Percentiles rank a stretch among this genome's conserved stretches.
Evolutionary conservation across 768 basidiomycete species (phyloP).

Genomic region (Strobilomyces confusus): DNA sequence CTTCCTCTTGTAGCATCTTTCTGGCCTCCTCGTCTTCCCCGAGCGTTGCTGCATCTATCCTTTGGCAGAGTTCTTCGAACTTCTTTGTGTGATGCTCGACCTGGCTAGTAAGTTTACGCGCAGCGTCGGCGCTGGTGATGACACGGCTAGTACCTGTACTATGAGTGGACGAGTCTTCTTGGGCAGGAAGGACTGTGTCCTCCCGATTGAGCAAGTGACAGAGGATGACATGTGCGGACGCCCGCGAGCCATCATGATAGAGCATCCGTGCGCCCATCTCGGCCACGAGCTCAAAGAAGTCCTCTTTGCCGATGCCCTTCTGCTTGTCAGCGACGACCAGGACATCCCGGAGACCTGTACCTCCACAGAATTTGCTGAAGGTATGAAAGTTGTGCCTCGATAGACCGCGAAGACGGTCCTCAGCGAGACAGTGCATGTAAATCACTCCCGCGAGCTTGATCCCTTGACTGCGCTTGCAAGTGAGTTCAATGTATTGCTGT

Average conservation of each 20-base stretch:
- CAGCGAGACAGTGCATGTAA: conserved; percentile 49
- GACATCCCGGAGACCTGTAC: conserved; percentile 42
- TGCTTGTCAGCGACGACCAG: conserved; percentile 49
- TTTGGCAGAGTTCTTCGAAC: conserved; percentile 36
- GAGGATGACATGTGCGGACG: conserved; percentile 44
- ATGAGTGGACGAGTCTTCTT: conserved; percentile 43
- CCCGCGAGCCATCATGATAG: conserved; percentile 39
- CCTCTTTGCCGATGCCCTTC: conserved; percentile 32
- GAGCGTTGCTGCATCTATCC: conserved; percentile 39
- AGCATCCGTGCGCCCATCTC: conserved; percentile 44
- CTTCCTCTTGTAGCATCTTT: conserved; percentile 36
- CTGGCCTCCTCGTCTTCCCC: conserved; percentile 32
- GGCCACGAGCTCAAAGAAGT: conserved; percentile 49
- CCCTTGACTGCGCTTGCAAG: conserved; percentile 25
- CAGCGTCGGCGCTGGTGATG: conserved; percentile 41
- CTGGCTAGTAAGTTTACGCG: conserved; percentile 41
- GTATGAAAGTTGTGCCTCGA: conserved; percentile 46
- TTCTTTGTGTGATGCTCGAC: conserved; percentile 40
- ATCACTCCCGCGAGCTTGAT: conserved; percentile 38
- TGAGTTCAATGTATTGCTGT: not conserved
- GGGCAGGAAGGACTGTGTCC: conserved; percentile 39
- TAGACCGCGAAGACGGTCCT: conserved; percentile 46
- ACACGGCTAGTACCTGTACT: conserved; percentile 41
- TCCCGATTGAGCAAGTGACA: conserved; percentile 36
- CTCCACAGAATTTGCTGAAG: conserved; percentile 51